phyloP scores from a whole-genome alignment of 208 protist genomes.

The Acanthamoeba rhysodes region DNA sequence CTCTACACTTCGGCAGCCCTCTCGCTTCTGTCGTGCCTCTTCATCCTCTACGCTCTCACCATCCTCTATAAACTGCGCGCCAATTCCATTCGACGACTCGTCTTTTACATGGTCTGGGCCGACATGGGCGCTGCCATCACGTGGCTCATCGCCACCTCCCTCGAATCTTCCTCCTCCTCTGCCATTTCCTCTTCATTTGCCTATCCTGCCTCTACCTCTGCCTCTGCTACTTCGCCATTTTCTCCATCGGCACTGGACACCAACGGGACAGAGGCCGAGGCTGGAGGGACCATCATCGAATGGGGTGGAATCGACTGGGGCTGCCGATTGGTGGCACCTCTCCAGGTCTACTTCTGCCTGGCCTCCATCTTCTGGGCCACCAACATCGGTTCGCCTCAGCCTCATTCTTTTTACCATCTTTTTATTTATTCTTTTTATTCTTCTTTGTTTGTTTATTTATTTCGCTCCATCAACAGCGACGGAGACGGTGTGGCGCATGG shows the following conservation, averaged over 20 bases:
- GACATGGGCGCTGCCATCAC: conserved; percentile 47
- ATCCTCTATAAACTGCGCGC: conserved; percentile 11
- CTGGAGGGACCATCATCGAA: background rate
- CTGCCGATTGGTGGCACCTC: background rate
- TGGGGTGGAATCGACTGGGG: conserved; percentile 25
- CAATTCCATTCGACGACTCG: conserved; percentile 60
- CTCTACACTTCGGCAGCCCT: background rate
- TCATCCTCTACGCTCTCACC: conserved; percentile 41
- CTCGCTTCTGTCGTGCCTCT: conserved; percentile 3
- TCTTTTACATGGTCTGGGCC: conserved; percentile 51
- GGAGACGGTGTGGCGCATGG: conserved; percentile 64
- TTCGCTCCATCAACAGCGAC: background rate
- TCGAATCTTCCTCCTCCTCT: background rate
- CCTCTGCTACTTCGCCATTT: background rate
- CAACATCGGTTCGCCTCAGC: conserved; percentile 30
- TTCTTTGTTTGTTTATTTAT: no score
- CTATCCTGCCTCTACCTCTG: background rate
- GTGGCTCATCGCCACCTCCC: conserved; percentile 8
- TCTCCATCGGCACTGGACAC: background rate
- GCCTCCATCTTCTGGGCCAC: conserved; percentile 58
- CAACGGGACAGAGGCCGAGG: background rate
- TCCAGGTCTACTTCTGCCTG: conserved; percentile 55
- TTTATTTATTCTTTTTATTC: no score
- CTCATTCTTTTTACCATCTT: background rate
- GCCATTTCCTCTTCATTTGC: background rate